Percentiles rank a stretch among this genome's conserved stretches.
Conservation (phyloP, 768 basidiomycete species). For the Leccinum olivaceopallidum region DNA sequence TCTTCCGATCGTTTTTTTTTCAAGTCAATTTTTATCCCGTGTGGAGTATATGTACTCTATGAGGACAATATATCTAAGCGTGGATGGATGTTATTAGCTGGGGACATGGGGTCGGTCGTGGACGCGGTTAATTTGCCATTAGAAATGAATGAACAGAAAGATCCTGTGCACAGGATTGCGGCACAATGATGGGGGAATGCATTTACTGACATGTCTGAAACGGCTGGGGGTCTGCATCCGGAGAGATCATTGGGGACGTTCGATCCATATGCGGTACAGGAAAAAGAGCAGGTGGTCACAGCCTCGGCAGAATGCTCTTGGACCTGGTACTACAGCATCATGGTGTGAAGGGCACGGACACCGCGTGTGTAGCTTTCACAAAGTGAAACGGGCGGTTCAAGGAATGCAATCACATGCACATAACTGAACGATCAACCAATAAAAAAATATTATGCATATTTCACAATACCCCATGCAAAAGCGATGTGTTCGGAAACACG, state of each 20-base stretch:
- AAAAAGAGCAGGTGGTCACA: neutral
- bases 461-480: neutral
- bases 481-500: neutral
- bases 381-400: neutral
- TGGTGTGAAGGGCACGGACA: neutral
- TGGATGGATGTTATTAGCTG: too few species aligned
- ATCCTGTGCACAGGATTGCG: too few species aligned
- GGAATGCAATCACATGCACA: neutral
- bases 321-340: neutral
- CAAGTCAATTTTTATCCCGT: too few species aligned
- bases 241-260: neutral
- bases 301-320: neutral
- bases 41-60: too few species aligned
- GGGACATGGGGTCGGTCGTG: too few species aligned
- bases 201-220: neutral
- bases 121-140: too few species aligned
- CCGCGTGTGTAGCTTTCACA: neutral
- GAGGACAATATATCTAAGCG: too few species aligned
- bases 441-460: neutral
- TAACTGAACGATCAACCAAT: neutral
- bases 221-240: neutral
- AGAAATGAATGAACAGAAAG: too few species aligned
- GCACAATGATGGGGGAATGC: too few species aligned
- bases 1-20: neutral
- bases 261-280: neutral